Evolutionary conservation across 2,329 filamentous ascomycete species (phyloP).

Genomic region (Aaosphaeria pasadenensis): DNA sequence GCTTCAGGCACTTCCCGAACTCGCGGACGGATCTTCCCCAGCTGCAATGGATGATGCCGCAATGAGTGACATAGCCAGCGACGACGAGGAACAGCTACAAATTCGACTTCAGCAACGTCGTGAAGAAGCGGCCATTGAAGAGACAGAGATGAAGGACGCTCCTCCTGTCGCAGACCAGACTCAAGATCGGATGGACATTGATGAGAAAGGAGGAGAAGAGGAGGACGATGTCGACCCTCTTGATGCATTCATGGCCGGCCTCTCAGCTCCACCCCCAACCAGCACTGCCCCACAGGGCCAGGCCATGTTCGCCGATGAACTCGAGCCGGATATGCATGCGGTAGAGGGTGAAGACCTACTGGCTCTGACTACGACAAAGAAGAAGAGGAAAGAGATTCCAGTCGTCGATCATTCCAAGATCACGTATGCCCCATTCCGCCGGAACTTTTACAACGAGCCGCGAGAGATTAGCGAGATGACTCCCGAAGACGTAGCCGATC

Average conservation of each 20-base stretch:
- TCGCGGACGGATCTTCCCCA: slow-evolving; percentile 49
- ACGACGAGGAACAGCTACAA: slow-evolving; percentile 82
- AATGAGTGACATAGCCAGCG: slow-evolving; percentile 55
- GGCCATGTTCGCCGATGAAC: slow-evolving; percentile 84
- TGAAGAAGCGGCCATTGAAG: slow-evolving; percentile 53
- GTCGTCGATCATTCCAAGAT: slow-evolving; percentile 82
- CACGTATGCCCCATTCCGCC: slow-evolving; percentile 80
- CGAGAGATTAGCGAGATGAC: slow-evolving; percentile 78
- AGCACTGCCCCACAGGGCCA: slow-evolving; percentile 66
- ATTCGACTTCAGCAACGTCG: slow-evolving; percentile 73
- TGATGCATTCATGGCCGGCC: slow-evolving; percentile 91
- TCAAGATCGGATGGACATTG: slow-evolving; percentile 56
- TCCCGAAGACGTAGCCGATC: slow-evolving; percentile 75
- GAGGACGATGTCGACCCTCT: slow-evolving; percentile 82
- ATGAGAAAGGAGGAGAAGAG: slow-evolving; percentile 45
- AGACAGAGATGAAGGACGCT: slow-evolving; percentile 46
- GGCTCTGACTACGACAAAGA: slow-evolving; percentile 54
- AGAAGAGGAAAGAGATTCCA: slow-evolving; percentile 93
- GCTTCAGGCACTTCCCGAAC: slow-evolving; percentile 81
- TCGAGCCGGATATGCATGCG: slow-evolving; percentile 53
- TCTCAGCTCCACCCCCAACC: slow-evolving; percentile 38
- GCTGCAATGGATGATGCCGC: slow-evolving; percentile 63
- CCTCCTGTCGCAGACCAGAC: slow-evolving; percentile 16
- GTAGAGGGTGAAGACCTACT: slow-evolving; percentile 56
- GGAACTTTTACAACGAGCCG: slow-evolving; percentile 93